phyloP scores from a whole-genome alignment of 2,329 filamentous ascomycete species.

The Colletotrichum brevisporum region DNA sequence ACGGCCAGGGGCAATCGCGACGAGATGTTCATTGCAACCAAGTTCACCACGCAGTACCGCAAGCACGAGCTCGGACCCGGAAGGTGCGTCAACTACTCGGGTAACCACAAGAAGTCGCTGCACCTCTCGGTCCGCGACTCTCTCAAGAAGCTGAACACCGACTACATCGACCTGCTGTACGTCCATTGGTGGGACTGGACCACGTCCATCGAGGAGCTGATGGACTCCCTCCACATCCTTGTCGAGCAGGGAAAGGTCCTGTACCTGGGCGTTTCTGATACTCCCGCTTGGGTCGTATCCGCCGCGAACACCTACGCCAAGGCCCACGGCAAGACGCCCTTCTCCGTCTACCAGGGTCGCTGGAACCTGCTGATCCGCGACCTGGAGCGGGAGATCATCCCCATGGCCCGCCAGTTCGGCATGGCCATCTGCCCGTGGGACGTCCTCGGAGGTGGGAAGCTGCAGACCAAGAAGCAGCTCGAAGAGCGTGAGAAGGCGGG shows the following conservation, averaged over 20 bases:
- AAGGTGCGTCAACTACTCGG: conserved; percentile 56
- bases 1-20: conserved; percentile 63
- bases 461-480: conserved; percentile 57
- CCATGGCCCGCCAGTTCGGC: conserved; percentile 57
- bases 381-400: conserved; percentile 58
- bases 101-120: conserved; percentile 59
- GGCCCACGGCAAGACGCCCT: conserved; percentile 52
- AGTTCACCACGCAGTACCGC: conserved; percentile 67
- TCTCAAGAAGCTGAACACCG: conserved; percentile 60
- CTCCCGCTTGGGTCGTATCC: conserved; percentile 56
- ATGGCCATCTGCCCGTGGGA: conserved; percentile 74
- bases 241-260: conserved; percentile 58
- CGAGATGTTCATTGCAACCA: conserved; percentile 68
- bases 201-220: conserved; percentile 57
- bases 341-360: conserved; percentile 56
- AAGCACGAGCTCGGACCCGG: conserved; percentile 51
- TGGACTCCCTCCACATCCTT: conserved; percentile 58
- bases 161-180: conserved; percentile 61
- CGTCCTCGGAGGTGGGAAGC: conserved; percentile 66
- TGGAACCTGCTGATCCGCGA: conserved; percentile 54
- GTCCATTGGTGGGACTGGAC: conserved; percentile 62
- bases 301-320: conserved; percentile 56
- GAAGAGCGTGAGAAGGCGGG: conserved; percentile 50
- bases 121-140: conserved; percentile 58
- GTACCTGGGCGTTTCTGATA: conserved; percentile 58